Percentiles rank a stretch among this genome's conserved stretches.
Conservation (phyloP, 2,329 filamentous ascomycete genomes). For the Zymoseptoria ardabiliae region DNA sequence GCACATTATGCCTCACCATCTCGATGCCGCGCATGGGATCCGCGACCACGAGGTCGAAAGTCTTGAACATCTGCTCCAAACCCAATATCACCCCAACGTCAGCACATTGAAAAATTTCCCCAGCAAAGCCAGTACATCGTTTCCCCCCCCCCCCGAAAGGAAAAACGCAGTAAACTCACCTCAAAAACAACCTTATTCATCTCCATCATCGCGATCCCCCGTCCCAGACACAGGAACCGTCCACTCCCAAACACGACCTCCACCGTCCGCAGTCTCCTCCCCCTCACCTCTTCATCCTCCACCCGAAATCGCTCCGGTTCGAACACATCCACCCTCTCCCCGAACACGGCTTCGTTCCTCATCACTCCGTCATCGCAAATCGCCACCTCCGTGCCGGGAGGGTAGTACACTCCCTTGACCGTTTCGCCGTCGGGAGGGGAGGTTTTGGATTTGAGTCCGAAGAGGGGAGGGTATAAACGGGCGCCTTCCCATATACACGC, state of each 20-base stretch:
- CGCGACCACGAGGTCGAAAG: too few relatives aligned
- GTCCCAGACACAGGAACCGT: conserved; percentile 15
- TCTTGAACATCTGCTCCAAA: too few relatives aligned
- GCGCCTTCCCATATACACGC: conserved; percentile 35
- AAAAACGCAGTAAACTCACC: too few relatives aligned
- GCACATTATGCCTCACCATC: too few relatives aligned
- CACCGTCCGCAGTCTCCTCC: background rate
- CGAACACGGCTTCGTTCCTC: conserved; percentile 15
- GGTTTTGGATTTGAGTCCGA: conserved; percentile 29
- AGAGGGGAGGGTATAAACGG: conserved; percentile 32
- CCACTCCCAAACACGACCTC: conserved; percentile 28
- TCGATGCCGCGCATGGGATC: too few relatives aligned
- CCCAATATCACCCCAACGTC: too few relatives aligned
- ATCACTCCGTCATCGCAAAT: conserved; percentile 18
- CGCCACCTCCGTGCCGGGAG: conserved; percentile 20
- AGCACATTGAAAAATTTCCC: too few relatives aligned
- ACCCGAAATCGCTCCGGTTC: background rate
- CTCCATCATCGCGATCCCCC: conserved; percentile 12
- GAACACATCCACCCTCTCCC: conserved; percentile 1
- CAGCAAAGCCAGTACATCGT: too few relatives aligned
- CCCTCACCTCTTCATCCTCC: background rate
- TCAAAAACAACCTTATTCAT: conserved; percentile 16
- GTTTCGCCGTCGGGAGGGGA: conserved; percentile 29
- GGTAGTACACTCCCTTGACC: conserved; percentile 26
- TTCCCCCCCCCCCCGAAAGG: too few relatives aligned